Conservation (phyloP, 768 basidiomycete genomes). For the Mycena maculata region DNA sequence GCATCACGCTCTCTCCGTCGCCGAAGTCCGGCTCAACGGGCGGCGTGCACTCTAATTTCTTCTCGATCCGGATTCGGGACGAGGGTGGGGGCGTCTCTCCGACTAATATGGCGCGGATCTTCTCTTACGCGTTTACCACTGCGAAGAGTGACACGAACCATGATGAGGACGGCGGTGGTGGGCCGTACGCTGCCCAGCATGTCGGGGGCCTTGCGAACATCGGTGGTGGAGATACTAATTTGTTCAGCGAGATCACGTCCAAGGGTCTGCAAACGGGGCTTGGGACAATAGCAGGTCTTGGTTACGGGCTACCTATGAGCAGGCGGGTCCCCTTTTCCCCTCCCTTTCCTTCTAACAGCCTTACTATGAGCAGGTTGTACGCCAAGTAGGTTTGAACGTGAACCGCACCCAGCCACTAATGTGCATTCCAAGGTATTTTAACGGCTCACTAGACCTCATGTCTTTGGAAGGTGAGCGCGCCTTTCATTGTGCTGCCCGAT, state of each 20-base stretch:
- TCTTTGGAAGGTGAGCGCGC: slow-evolving; percentile 74
- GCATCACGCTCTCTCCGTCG: slow-evolving; percentile 78
- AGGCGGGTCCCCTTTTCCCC: too few species aligned
- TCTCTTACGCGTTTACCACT: slow-evolving; percentile 93
- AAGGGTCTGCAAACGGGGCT: slow-evolving; percentile 83
- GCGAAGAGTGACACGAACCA: slow-evolving; percentile 61
- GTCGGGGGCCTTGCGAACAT: slow-evolving; percentile 78
- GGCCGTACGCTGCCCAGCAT: slow-evolving; percentile 84
- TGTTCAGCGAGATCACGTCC: slow-evolving; percentile 84
- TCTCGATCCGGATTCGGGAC: slow-evolving; percentile 85
- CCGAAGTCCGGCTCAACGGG: slow-evolving; percentile 50
- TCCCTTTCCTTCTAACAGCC: too few species aligned
- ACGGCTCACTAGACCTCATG: slow-evolving; percentile 84
- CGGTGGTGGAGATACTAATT: slow-evolving; percentile 57
- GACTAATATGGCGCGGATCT: slow-evolving; percentile 79
- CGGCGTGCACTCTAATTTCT: slow-evolving; percentile 54
- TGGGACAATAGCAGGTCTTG: not conserved
- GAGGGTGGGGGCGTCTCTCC: slow-evolving; percentile 88
- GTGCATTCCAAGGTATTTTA: slow-evolving; percentile 72
- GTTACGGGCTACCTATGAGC: slow-evolving; percentile 72
- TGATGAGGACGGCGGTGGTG: slow-evolving; percentile 63
- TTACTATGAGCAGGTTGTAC: too few species aligned
- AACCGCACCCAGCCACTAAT: not conserved
- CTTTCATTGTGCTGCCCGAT: slow-evolving; percentile 20
- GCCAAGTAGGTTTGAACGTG: slow-evolving; percentile 57